Evolutionary conservation across 1,139 yeast genomes (phyloP).

Genomic region (Protomyces arabidopsidicola): DNA sequence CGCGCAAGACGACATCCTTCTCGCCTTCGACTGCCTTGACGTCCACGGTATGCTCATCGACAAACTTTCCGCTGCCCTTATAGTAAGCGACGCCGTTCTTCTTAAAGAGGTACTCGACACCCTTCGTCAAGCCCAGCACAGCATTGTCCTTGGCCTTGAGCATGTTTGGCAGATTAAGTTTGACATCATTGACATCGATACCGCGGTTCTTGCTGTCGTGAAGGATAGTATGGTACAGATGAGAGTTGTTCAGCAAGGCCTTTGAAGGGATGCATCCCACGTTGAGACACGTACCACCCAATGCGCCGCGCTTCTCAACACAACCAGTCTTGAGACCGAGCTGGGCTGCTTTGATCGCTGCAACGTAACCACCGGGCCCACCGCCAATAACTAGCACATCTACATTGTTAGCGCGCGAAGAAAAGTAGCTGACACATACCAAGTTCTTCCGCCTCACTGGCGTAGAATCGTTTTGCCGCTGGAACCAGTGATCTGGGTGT

Average conservation of each 20-base stretch:
- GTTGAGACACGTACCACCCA: constrained; percentile 97
- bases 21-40: constrained; percentile 86
- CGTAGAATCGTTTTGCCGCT: constrained; percentile 14
- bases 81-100: constrained; percentile 90
- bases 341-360: constrained; percentile 98
- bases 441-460: constrained; percentile 22
- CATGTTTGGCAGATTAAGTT: constrained; percentile 68
- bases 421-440: neutral
- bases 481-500: neutral
- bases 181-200: constrained; percentile 72
- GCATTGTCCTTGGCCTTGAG: constrained; percentile 90
- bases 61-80: constrained; percentile 88
- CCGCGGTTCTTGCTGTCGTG: constrained; percentile 86
- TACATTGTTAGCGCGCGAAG: neutral
- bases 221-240: constrained; percentile 79
- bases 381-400: constrained; percentile 71
- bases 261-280: constrained; percentile 99
- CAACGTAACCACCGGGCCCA: constrained; percentile 97
- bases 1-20: constrained; percentile 61
- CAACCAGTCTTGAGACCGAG: constrained; percentile 90
- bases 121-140: constrained; percentile 83
- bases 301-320: constrained; percentile 89
- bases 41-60: constrained; percentile 69
- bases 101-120: constrained; percentile 91
- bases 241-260: constrained; percentile 90